Conservation (phyloP, 1,284 basidiomycete species). For the Tilletia indica region DNA sequence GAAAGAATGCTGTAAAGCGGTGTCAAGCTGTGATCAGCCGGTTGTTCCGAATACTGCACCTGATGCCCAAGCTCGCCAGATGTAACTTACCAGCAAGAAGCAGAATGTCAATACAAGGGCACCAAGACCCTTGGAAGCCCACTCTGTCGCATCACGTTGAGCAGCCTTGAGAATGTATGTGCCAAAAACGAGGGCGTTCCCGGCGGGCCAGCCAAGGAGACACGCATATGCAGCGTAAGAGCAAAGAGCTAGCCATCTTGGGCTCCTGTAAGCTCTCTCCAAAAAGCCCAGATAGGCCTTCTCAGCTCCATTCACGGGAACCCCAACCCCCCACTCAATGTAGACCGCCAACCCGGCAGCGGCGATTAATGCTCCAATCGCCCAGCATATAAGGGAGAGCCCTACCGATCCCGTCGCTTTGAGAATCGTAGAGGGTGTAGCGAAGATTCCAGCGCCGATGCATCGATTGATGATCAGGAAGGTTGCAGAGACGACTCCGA, state of each 20-base stretch:
- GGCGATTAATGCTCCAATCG: conserved; percentile 65
- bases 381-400: conserved; percentile 66
- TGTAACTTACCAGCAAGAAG: conserved; percentile 62
- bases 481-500: conserved; percentile 63
- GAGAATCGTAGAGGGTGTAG: conserved; percentile 70
- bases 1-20: not conserved
- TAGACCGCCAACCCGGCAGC: conserved; percentile 67
- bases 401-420: conserved; percentile 68
- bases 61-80: conserved; percentile 24
- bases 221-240: conserved; percentile 66
- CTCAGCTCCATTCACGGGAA: conserved; percentile 71
- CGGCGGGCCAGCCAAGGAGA: conserved; percentile 65
- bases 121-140: conserved; percentile 65
- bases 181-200: conserved; percentile 64
- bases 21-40: conserved; percentile 18
- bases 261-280: conserved; percentile 68
- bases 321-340: conserved; percentile 70
- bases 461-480: conserved; percentile 74
- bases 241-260: conserved; percentile 66
- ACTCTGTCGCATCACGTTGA: conserved; percentile 58
- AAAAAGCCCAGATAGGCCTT: conserved; percentile 76
- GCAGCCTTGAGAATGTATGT: conserved; percentile 63
- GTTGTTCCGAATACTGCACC: not conserved
- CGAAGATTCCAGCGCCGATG: conserved; percentile 76
- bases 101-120: conserved; percentile 61